These are phyloP conservation scores for Ilex paraguariensis DNA, from an alignment of 305 asterid genomes.

Conservation along the genomic window DNA sequence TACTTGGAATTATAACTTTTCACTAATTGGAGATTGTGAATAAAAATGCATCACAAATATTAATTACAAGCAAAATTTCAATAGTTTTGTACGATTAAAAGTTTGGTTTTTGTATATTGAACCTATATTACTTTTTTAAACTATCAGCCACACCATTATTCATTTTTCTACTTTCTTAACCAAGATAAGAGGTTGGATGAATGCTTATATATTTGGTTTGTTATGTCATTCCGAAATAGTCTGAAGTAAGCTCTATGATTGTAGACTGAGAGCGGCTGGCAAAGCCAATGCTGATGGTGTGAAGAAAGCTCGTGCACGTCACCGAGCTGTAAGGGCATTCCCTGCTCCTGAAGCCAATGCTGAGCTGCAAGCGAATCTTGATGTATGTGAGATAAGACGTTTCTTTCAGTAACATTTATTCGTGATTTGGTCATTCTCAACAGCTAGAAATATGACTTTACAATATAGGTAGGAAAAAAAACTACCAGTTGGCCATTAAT, in stretches of 20 bases:
- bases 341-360: slow-evolving; percentile 96
- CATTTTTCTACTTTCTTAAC: not conserved
- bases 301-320: slow-evolving; percentile 64
- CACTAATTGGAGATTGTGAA: not conserved
- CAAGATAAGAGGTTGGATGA: not conserved
- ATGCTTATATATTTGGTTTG: not conserved
- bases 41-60: not conserved
- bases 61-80: no score
- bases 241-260: slow-evolving; percentile 15
- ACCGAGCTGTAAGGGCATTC: slow-evolving; percentile 51
- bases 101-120: not conserved
- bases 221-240: not conserved
- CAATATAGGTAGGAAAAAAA: no score
- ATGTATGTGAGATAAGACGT: slow-evolving; percentile 37
- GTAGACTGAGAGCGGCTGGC: slow-evolving; percentile 70
- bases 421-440: not conserved
- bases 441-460: no score
- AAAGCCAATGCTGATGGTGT: slow-evolving; percentile 51
- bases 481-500: no score
- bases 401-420: not conserved
- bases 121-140: not conserved
- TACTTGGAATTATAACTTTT: not conserved
- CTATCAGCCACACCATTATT: no score
- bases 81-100: no score
- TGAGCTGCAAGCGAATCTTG: slow-evolving; percentile 78